Evolutionary conservation across 2,329 filamentous ascomycete genomes (phyloP).

Genomic region (Ceratocystis cacaofunesta): DNA sequence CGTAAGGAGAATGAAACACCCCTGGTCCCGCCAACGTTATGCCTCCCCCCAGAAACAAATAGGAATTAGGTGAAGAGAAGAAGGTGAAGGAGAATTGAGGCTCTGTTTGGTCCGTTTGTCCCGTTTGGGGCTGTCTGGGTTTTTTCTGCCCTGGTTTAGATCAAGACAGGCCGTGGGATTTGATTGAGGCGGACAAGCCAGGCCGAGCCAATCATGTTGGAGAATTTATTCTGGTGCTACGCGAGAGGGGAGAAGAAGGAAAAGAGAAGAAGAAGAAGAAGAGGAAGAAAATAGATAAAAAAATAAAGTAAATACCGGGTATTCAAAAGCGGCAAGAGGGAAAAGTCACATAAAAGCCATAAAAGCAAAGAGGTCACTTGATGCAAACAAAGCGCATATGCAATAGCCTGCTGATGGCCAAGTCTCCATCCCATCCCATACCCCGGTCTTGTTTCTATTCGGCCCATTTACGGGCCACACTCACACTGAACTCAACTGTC

Average conservation of each 20-base stretch:
- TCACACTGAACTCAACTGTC: too few relatives aligned
- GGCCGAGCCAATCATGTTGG: neutral
- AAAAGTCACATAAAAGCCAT: neutral
- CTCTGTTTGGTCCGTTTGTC: neutral
- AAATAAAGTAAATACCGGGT: neutral
- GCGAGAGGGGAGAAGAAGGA: neutral
- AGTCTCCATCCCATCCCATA: neutral
- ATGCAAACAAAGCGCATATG: slow-evolving; percentile 2
- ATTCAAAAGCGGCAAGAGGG: neutral
- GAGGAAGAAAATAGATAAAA: neutral
- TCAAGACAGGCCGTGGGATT: neutral
- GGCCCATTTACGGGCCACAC: slow-evolving; percentile 17
- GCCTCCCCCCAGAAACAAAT: neutral
- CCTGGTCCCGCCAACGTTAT: neutral
- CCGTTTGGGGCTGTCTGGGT: neutral
- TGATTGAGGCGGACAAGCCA: neutral
- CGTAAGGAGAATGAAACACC: neutral
- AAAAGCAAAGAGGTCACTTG: neutral
- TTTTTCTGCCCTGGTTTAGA: neutral
- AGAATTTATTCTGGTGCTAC: neutral
- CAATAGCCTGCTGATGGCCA: neutral
- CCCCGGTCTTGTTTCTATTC: slow-evolving; percentile 14
- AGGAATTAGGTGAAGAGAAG: neutral
- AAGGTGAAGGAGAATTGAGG: neutral
- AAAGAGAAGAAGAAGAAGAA: neutral